Percentiles rank a stretch among this genome's conserved stretches.
Evolutionary conservation across 306 rosid genomes (phyloP).

Genomic region (Cucurbita pepo): DNA sequence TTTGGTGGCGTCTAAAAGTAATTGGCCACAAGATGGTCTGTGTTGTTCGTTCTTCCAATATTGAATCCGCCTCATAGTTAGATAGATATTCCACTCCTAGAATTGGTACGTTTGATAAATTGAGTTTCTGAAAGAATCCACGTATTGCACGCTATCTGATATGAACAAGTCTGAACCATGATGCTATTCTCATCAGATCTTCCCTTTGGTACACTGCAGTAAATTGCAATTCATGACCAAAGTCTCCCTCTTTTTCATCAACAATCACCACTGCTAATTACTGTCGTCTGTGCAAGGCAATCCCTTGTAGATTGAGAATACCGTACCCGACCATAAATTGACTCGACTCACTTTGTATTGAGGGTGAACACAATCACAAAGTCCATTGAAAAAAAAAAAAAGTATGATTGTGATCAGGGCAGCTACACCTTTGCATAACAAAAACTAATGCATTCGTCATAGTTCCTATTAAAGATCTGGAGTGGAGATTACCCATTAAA

Average conservation of each 20-base stretch:
- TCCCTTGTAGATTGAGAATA: too few relatives aligned
- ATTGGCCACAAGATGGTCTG: not conserved
- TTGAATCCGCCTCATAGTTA: not conserved
- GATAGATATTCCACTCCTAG: conserved; percentile 3
- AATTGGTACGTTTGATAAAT: not conserved
- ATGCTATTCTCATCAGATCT: not conserved
- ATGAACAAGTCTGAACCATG: not conserved
- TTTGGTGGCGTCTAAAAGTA: conserved; percentile 18
- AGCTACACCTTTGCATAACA: too few relatives aligned
- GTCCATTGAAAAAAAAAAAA: too few relatives aligned
- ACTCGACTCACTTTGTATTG: too few relatives aligned
- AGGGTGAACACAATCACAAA: too few relatives aligned
- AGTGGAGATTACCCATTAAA: too few relatives aligned
- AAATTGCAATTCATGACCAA: not conserved
- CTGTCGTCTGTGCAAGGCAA: too few relatives aligned
- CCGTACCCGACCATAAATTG: too few relatives aligned
- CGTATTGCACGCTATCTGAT: not conserved
- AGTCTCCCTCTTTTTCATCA: not conserved
- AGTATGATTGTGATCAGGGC: too few relatives aligned
- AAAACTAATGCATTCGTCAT: too few relatives aligned
- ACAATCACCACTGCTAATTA: not conserved
- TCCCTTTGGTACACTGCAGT: not conserved
- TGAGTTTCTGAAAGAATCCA: not conserved
- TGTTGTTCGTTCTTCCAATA: not conserved
- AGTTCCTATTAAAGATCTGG: too few relatives aligned